Evolutionary conservation across 768 basidiomycete species (phyloP).

Genomic region (Tulasnella calospora): DNA sequence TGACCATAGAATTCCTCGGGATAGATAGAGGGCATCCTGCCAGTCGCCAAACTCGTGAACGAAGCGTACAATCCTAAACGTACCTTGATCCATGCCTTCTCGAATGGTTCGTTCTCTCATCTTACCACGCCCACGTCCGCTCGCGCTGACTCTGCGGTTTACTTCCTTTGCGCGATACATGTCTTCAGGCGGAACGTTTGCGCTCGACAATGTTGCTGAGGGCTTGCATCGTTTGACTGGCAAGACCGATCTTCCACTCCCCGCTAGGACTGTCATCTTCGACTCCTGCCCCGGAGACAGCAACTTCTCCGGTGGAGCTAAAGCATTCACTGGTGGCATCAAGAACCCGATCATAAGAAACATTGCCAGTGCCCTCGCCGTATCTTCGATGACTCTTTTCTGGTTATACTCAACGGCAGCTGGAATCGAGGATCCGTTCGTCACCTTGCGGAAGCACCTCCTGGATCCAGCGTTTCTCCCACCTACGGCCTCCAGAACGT

Average conservation of each 20-base stretch:
- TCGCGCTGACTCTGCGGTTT: not conserved
- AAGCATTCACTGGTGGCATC: conserved; percentile 29
- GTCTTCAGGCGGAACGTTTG: conserved; percentile 15
- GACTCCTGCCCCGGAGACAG: conserved; percentile 31
- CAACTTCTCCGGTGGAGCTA: conserved; percentile 13
- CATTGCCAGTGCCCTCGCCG: not conserved
- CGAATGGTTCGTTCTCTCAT: conserved; percentile 28
- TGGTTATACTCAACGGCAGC: not conserved
- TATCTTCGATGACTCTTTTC: not conserved
- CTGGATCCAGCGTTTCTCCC: conserved; percentile 27
- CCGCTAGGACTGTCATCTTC: conserved; percentile 27
- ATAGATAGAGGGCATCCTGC: not conserved
- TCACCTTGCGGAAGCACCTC: conserved; percentile 20
- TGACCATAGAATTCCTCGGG: not conserved
- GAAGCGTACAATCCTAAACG: not conserved
- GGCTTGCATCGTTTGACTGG: conserved; percentile 22
- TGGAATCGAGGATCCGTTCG: not conserved
- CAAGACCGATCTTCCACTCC: not conserved
- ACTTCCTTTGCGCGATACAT: not conserved
- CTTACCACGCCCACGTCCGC: not conserved
- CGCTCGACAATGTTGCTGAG: not conserved
- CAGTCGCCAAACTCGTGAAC: conserved; percentile 16
- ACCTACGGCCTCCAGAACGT: conserved; percentile 28
- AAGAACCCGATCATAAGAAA: conserved; percentile 10
- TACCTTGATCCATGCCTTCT: conserved; percentile 29